Percentiles rank a stretch among this genome's conserved stretches.
phyloP scores from a whole-genome alignment of 495 filamentous ascomycete species.

The Collariella sp. region DNA sequence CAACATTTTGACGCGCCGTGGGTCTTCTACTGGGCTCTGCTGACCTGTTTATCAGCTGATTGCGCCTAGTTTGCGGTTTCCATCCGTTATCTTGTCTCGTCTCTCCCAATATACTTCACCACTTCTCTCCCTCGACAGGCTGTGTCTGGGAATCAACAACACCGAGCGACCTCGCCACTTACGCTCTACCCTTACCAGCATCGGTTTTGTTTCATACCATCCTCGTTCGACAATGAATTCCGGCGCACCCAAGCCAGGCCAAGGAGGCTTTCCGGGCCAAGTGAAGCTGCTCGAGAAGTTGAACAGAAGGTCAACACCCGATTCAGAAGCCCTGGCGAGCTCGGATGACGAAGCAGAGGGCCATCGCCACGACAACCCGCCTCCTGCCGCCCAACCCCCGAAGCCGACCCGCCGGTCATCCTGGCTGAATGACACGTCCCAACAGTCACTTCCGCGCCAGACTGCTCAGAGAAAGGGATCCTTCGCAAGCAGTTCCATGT shows the following conservation, averaged over 20 bases:
- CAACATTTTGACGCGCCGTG: too few species aligned
- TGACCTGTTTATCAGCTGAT: too few species aligned
- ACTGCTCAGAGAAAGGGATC: constrained; percentile 46
- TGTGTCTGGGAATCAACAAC: not conserved
- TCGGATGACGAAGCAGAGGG: constrained; percentile 79
- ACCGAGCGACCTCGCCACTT: not conserved
- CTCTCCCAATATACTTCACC: constrained; percentile 3
- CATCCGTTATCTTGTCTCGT: too few species aligned
- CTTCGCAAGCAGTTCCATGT: constrained; percentile 58
- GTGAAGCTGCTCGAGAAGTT: constrained; percentile 64
- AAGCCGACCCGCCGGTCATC: constrained; percentile 51
- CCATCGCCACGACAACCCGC: constrained; percentile 41
- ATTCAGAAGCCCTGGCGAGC: constrained; percentile 85
- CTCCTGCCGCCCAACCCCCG: constrained; percentile 36
- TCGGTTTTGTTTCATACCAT: too few species aligned
- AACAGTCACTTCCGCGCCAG: constrained; percentile 27
- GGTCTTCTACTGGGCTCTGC: too few species aligned
- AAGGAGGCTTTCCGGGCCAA: constrained; percentile 33
- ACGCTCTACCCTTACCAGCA: too few species aligned
- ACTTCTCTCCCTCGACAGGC: not conserved
- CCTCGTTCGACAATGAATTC: constrained; percentile 38
- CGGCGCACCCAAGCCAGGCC: constrained; percentile 32
- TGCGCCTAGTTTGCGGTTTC: too few species aligned
- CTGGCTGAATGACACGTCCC: constrained; percentile 52
- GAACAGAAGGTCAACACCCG: constrained; percentile 76